Evolutionary conservation across 1,284 basidiomycete species (phyloP).

Genomic region (Cryptococcus depauperatus): DNA sequence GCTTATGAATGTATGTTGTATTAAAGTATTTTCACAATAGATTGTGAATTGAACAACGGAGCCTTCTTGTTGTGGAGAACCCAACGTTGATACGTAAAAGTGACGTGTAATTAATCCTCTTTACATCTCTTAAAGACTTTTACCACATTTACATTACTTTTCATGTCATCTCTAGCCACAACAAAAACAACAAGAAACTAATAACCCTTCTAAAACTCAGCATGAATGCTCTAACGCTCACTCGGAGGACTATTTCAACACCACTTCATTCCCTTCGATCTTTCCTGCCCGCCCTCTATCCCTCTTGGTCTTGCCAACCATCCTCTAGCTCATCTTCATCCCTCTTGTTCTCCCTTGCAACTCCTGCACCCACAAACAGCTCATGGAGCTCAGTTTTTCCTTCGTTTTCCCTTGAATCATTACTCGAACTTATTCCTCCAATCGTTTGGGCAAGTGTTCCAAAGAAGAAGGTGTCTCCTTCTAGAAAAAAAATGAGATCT

Average conservation of each 20-base stretch:
- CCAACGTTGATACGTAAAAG: too few relatives aligned
- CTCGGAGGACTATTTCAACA: not conserved
- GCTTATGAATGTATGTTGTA: too few relatives aligned
- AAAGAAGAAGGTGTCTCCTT: conserved; percentile 90
- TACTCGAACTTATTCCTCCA: conserved; percentile 76
- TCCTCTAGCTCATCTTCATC: conserved; percentile 16
- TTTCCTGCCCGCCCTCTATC: conserved; percentile 10
- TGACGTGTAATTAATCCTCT: too few relatives aligned
- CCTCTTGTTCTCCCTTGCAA: conserved; percentile 4
- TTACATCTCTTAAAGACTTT: not conserved
- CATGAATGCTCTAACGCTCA: not conserved
- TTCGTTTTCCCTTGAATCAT: conserved; percentile 45
- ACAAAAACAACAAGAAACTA: not conserved
- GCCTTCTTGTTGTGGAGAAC: too few relatives aligned
- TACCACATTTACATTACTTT: not conserved
- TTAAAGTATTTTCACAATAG: too few relatives aligned
- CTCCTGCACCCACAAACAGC: conserved; percentile 1
- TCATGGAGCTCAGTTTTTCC: conserved; percentile 16
- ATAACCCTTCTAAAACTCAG: not conserved
- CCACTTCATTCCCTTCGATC: not conserved
- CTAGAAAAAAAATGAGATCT: conserved; percentile 86
- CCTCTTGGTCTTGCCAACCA: conserved; percentile 27
- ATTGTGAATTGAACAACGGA: too few relatives aligned
- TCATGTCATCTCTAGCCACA: too few relatives aligned
- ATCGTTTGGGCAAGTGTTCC: conserved; percentile 79